Base-by-base conservation (phyloP, 257 asterid species). In the Paulownia fortunei region DNA sequence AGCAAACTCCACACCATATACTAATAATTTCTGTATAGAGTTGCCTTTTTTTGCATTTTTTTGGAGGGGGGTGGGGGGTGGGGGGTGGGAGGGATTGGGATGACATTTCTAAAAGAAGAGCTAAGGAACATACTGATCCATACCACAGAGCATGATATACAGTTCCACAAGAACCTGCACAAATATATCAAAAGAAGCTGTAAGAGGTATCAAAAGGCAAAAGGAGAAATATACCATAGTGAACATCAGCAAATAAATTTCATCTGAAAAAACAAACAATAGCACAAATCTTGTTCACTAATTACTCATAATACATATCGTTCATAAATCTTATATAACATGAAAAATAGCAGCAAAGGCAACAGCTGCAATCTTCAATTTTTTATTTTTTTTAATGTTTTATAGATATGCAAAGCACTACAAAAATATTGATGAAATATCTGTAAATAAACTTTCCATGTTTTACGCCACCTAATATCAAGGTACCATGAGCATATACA, bases 91-190 rank as follows among this genome's bases (percentile, higher is more conserved):
- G n/a, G 30, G 82, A 44, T 27, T 34, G 44, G 58, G 46, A 59
- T 46, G 46, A 62, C 42, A 52, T 52, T 11, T 75, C 76, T 61
- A 73, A 86, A 83, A 77, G 86, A 79, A 82, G 89, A 84, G 94
- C 34, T 39, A 64, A 79, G 84, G 87, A 84, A 91, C 99, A 73
- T 91, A 95, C 99, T 58, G 99, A 93, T 95, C 96, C 99, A 82
- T 86, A 90, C 98, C 96, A 93, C 90, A 95, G 86, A 82, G 94
- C 99, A 85, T 91, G 98, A 78, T 91, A 93, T 42, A 95, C 99
- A 72, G 97, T 88, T 80, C 99, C 99, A 86, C 99, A 93, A 46
- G 97, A 93, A 81, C 99, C 99, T 95, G 94, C 89, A 84, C 18
- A 84, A 59, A 56, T 11, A 71, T 46, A 47, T 82, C 71, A 60